phyloP scores from a whole-genome alignment of 225 moss, liverwort and hornwort species.

The Lunularia cruciata region DNA sequence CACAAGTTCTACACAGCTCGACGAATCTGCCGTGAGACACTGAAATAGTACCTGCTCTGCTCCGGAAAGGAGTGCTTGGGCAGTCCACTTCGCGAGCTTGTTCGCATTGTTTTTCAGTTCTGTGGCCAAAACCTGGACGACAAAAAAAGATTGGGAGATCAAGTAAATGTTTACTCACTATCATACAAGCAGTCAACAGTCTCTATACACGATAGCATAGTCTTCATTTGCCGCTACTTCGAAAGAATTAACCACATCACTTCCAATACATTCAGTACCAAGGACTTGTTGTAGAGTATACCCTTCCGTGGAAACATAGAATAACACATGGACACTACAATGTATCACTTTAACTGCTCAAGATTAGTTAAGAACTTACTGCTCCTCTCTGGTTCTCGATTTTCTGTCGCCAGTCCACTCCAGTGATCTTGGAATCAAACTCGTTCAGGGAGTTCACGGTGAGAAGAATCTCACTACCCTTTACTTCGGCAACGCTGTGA shows the following conservation, averaged over 20 bases:
- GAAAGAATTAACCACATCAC: neutral
- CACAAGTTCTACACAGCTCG: neutral
- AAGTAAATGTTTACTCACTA: too few relatives aligned
- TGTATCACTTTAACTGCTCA: neutral
- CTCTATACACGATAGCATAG: too few relatives aligned
- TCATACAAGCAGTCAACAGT: too few relatives aligned
- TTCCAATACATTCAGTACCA: neutral
- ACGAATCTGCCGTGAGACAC: neutral
- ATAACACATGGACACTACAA: too few relatives aligned
- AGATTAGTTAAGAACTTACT: constrained; percentile 39
- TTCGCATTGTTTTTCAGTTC: constrained; percentile 98
- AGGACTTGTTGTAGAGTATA: too few relatives aligned
- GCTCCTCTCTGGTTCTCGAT: constrained; percentile 99
- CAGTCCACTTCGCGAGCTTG: constrained; percentile 99
- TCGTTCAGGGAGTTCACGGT: constrained; percentile 94
- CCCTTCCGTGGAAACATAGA: too few relatives aligned
- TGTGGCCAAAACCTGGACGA: constrained; percentile 76
- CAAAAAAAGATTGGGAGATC: neutral
- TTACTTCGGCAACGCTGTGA: constrained; percentile 93
- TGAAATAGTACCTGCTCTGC: constrained; percentile 77
- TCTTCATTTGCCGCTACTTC: too few relatives aligned
- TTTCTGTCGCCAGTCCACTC: constrained; percentile 98
- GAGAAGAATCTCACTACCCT: constrained; percentile 81
- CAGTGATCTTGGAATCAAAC: constrained; percentile 96
- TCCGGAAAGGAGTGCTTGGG: constrained; percentile 93